These are phyloP conservation scores for Aspergillus unguis DNA, from an alignment of 2,329 filamentous ascomycete species.

Conservation along the genomic window DNA sequence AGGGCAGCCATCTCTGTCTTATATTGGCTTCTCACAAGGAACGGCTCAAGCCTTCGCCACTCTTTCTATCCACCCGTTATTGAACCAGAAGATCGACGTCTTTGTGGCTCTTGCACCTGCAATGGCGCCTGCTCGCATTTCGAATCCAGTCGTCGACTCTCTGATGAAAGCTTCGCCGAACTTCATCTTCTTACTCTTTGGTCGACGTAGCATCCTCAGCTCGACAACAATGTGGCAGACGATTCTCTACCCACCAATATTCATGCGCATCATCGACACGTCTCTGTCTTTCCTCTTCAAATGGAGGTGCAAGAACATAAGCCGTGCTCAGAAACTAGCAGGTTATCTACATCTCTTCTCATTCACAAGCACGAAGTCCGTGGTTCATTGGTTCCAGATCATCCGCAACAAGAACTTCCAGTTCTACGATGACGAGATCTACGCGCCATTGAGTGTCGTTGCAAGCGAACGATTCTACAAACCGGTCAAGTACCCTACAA, in stretches of 20 bases:
- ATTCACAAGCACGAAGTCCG: constrained; percentile 92
- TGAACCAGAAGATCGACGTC: constrained; percentile 91
- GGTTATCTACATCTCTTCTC: constrained; percentile 96
- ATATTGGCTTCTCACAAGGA: constrained; percentile 95
- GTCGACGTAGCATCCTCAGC: constrained; percentile 82
- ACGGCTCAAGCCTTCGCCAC: constrained; percentile 96
- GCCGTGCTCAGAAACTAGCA: constrained; percentile 81
- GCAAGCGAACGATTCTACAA: constrained; percentile 84
- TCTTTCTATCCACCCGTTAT: constrained; percentile 81
- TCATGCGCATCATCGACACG: constrained; percentile 80
- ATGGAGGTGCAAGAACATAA: constrained; percentile 84
- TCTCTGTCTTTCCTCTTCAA: constrained; percentile 80
- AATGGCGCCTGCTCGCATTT: constrained; percentile 90
- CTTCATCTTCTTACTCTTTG: constrained; percentile 88
- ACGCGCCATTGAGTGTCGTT: constrained; percentile 68
- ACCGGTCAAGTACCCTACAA: constrained; percentile 91
- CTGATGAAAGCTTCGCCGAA: constrained; percentile 91
- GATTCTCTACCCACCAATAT: constrained; percentile 90
- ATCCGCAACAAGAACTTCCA: constrained; percentile 95
- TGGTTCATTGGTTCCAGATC: constrained; percentile 99
- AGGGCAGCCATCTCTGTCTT: constrained; percentile 77
- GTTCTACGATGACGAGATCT: constrained; percentile 96
- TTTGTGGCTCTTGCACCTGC: constrained; percentile 95
- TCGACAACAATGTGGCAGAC: constrained; percentile 97
- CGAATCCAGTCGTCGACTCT: constrained; percentile 86